Conservation (phyloP, 148 eudicot genomes). For the Heliamphora exappendiculata region DNA sequence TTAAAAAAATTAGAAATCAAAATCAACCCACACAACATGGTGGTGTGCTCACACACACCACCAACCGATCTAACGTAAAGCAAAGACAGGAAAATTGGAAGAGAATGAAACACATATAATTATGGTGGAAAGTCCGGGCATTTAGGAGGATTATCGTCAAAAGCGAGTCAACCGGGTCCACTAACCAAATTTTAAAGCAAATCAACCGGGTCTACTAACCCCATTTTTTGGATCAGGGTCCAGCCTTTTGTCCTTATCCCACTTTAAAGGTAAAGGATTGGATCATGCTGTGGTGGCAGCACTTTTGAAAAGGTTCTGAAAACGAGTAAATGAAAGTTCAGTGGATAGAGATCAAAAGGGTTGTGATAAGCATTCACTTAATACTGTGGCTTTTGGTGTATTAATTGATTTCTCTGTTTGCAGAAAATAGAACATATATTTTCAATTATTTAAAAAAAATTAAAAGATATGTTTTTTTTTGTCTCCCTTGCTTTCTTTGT, state of each 20-base stretch:
- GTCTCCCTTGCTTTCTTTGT: neutral
- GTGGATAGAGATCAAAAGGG: neutral
- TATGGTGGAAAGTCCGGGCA: constrained; percentile 48
- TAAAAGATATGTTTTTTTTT: neutral
- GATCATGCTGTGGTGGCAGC: neutral
- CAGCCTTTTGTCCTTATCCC: neutral
- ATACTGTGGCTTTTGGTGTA: neutral
- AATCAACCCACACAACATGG: too few species aligned
- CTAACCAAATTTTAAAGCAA: constrained; percentile 6
- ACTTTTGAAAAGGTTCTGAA: neutral
- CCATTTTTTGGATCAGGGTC: neutral
- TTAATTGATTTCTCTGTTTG: neutral
- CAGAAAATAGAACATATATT: neutral
- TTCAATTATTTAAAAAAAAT: neutral
- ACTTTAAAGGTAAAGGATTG: neutral
- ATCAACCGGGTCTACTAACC: constrained; percentile 7
- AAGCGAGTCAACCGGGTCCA: constrained; percentile 16
- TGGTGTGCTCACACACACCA: too few species aligned
- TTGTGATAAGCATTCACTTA: too few species aligned
- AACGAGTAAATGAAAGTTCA: neutral
- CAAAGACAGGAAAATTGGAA: constrained; percentile 7
- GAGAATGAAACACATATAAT: constrained; percentile 43
- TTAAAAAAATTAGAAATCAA: too few species aligned
- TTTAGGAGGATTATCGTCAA: constrained; percentile 1
- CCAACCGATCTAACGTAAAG: too few species aligned